These are phyloP conservation scores for Botrytis galanthina DNA, from an alignment of 2,329 filamentous ascomycete species.

Conservation along the genomic window DNA sequence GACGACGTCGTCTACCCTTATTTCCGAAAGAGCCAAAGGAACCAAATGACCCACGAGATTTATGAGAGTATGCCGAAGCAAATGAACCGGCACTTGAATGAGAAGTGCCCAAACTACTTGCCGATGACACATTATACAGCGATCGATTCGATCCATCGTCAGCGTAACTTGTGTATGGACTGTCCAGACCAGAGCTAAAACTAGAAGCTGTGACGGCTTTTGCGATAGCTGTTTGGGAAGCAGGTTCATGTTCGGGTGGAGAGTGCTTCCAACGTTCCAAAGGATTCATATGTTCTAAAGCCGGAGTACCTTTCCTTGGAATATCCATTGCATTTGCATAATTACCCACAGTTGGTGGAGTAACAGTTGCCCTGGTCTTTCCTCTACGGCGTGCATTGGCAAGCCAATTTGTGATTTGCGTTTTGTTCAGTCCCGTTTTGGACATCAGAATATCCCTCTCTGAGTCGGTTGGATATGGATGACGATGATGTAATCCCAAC, in stretches of 20 bases:
- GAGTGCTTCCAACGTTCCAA: constrained; percentile 69
- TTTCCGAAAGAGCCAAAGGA: constrained; percentile 37
- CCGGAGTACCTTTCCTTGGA: constrained; percentile 58
- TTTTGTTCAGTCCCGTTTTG: constrained; percentile 76
- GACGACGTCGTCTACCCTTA: constrained; percentile 35
- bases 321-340: constrained; percentile 70
- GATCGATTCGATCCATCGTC: constrained; percentile 61
- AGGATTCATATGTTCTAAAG: constrained; percentile 56
- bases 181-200: constrained; percentile 55
- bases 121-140: constrained; percentile 57
- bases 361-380: constrained; percentile 68
- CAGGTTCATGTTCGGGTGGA: constrained; percentile 68
- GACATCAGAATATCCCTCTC: constrained; percentile 78
- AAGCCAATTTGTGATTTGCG: constrained; percentile 88
- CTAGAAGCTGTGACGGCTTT: constrained; percentile 55
- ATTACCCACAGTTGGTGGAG: constrained; percentile 63
- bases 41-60: constrained; percentile 54
- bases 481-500: constrained; percentile 74
- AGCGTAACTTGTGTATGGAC: constrained; percentile 53
- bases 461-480: constrained; percentile 85
- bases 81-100: constrained; percentile 59
- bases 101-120: constrained; percentile 59
- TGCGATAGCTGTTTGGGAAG: constrained; percentile 61
- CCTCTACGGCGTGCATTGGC: constrained; percentile 82
- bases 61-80: constrained; percentile 57